Conservation (phyloP, 352 stramenopile species). For the Thalassiosira hispida region DNA sequence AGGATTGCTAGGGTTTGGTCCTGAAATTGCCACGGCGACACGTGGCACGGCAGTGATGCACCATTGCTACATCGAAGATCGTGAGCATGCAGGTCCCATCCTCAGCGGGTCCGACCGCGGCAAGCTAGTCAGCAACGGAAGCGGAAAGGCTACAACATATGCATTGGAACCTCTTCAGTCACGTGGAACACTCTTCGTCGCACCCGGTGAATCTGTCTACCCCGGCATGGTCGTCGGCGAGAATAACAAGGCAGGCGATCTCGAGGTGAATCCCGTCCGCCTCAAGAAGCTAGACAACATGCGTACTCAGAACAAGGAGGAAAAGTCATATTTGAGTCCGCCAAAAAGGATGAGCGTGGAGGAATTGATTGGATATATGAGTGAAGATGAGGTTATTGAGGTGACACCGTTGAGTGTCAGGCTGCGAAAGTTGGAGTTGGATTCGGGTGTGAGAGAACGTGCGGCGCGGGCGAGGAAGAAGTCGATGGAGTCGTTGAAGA, state of each 20-base stretch:
- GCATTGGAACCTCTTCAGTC: constrained; percentile 92
- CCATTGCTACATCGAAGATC: constrained; percentile 94
- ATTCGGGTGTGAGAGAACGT: constrained; percentile 75
- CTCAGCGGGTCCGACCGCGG: constrained; percentile 74
- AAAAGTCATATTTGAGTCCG: constrained; percentile 93
- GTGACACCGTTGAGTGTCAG: constrained; percentile 94
- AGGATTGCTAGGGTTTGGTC: constrained; percentile 95
- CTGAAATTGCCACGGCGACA: constrained; percentile 95
- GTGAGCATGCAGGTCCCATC: constrained; percentile 81
- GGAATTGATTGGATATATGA: constrained; percentile 97
- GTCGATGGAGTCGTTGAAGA: constrained; percentile 47
- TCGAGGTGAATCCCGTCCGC: constrained; percentile 97
- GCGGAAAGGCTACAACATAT: constrained; percentile 88
- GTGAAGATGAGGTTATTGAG: constrained; percentile 98
- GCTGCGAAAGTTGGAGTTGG: constrained; percentile 88
- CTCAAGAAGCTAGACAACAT: constrained; percentile 98
- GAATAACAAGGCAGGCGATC: constrained; percentile 91
- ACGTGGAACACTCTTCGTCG: constrained; percentile 95
- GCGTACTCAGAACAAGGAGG: constrained; percentile 93
- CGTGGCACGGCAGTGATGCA: constrained; percentile 95
- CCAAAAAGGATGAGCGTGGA: constrained; percentile 94
- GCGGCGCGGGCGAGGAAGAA: constrained; percentile 65
- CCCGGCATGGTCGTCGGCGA: constrained; percentile 98
- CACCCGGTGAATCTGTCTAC: constrained; percentile 93
- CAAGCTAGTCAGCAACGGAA: constrained; percentile 87